Conservation (phyloP, 495 filamentous ascomycete genomes). For the Tuber brumale region DNA sequence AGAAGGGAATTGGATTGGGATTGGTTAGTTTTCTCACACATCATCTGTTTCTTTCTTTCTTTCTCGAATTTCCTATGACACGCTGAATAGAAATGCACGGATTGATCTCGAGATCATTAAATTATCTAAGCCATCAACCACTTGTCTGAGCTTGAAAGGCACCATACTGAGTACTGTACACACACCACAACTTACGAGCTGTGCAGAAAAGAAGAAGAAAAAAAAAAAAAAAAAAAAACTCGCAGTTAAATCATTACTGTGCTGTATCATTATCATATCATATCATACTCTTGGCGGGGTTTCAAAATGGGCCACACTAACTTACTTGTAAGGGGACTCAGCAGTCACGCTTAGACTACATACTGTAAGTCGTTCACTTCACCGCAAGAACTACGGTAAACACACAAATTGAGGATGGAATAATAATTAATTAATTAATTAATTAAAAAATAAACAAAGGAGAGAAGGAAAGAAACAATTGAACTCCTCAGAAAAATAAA, state of each 20-base stretch:
- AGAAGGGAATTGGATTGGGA: too few relatives aligned
- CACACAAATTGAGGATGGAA: background rate
- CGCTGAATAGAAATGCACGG: too few relatives aligned
- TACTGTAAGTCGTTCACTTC: background rate
- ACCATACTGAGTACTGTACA: too few relatives aligned
- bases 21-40: too few relatives aligned
- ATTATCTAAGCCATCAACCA: too few relatives aligned
- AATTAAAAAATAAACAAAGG: background rate
- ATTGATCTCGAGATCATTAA: too few relatives aligned
- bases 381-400: background rate
- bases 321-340: background rate
- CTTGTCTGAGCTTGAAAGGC: too few relatives aligned
- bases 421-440: background rate
- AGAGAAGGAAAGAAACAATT: background rate
- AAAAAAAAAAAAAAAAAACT: background rate
- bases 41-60: too few relatives aligned
- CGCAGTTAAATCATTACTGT: background rate
- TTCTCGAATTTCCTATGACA: too few relatives aligned
- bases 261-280: too few relatives aligned
- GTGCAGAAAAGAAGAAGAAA: background rate
- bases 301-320: background rate
- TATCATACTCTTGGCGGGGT: background rate
- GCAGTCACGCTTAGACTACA: conserved; percentile 1
- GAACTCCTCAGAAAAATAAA: background rate
- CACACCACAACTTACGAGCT: too few relatives aligned